Conservation (phyloP, 257 asterid genomes). For the Solanum dulcamara region DNA sequence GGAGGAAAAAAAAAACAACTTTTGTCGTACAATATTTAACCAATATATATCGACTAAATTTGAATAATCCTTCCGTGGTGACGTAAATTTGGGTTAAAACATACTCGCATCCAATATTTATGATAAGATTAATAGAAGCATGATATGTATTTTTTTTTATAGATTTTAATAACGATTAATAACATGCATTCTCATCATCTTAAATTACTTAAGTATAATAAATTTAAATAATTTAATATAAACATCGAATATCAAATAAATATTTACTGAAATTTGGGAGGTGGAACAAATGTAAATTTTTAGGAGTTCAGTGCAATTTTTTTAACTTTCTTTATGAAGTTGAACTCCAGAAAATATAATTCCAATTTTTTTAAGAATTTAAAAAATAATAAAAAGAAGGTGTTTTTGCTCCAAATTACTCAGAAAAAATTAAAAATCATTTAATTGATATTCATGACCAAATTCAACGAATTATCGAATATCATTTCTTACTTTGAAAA, state of each 20-base stretch:
- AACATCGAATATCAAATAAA: neutral
- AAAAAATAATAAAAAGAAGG: no score
- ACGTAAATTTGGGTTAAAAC: neutral
- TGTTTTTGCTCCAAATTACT: no score
- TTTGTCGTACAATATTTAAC: neutral
- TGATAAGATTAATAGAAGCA: neutral
- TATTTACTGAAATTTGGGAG: neutral
- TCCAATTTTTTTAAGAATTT: no score
- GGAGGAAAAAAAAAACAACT: neutral
- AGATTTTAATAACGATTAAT: neutral
- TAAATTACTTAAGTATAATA: neutral
- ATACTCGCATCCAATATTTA: neutral
- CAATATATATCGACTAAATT: neutral
- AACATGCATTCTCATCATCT: neutral
- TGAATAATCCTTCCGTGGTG: neutral
- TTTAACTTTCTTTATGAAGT: neutral
- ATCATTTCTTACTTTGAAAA: no score
- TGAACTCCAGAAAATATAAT: no score
- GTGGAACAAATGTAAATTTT: neutral
- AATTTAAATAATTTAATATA: neutral
- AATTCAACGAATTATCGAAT: no score
- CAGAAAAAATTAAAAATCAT: no score
- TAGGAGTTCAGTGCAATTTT: neutral
- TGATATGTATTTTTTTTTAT: neutral
- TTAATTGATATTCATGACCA: no score